Percentiles rank a stretch among this genome's conserved stretches.
These are phyloP conservation scores for Leucocoprinus leucothites DNA, from an alignment of 768 basidiomycete genomes.

Conservation along the genomic window DNA sequence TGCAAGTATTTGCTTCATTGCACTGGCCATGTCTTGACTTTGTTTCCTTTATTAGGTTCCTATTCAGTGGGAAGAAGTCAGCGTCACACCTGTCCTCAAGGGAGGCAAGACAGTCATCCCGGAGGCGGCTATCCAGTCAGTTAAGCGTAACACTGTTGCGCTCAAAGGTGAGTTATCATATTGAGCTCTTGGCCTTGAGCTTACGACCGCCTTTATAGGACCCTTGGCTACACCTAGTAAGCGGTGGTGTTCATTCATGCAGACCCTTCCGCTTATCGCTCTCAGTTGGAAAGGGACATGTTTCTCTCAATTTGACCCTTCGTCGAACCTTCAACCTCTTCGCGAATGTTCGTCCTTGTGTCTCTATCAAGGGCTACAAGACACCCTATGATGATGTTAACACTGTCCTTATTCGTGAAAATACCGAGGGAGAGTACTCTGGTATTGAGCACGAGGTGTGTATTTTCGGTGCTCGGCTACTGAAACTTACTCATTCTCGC, in stretches of 20 bases:
- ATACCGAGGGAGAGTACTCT: constrained; percentile 99
- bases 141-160: constrained; percentile 97
- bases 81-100: constrained; percentile 90
- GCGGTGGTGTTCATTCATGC: constrained; percentile 27
- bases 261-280: constrained; percentile 12
- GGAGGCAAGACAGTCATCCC: constrained; percentile 98
- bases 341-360: constrained; percentile 97
- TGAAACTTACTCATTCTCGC: background rate
- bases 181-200: constrained; percentile 4
- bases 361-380: constrained; percentile 94
- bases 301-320: constrained; percentile 95
- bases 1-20: constrained; percentile 34
- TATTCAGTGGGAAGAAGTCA: constrained; percentile 99
- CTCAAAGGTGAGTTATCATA: constrained; percentile 70
- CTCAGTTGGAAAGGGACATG: constrained; percentile 96
- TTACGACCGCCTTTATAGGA: constrained; percentile 39
- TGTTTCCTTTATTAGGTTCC: constrained; percentile 66
- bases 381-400: constrained; percentile 98
- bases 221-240: constrained; percentile 96
- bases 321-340: constrained; percentile 98
- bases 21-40: constrained; percentile 7
- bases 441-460: constrained; percentile 97
- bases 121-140: constrained; percentile 82
- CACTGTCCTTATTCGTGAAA: constrained; percentile 97
- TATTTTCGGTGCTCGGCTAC: background rate